Evolutionary conservation across 208 protist genomes (phyloP), one percentile per base, ranked within the genome.

Genomic region (Trypanosoma rangeli): DNA sequence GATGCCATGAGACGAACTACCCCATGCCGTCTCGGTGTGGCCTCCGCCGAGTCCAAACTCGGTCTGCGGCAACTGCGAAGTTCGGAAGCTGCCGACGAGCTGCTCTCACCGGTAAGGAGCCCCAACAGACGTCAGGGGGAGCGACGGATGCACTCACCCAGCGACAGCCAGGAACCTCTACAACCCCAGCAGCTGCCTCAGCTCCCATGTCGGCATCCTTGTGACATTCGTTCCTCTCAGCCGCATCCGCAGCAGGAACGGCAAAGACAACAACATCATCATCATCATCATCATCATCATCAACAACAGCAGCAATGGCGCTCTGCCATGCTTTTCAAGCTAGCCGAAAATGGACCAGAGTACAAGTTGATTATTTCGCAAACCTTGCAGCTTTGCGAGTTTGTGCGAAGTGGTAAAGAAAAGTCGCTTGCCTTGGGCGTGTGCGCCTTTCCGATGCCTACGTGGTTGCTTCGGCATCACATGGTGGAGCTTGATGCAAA

Each of bases 361-460:
- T 73, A 86, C 67, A 66, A 67, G 4, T 26, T 64, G 3, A 68
- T 81, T 31, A 64, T 89, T 48, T 28, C 29, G 15, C 68, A 81
- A 64, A 86, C 84, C 0, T 53, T 84, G 66, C 80, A 70, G 31
- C 72, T 89, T 20, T 78, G 73, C 59, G 48, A 83, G 22, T 89
- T 89, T 73, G 73, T 72, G 18, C 39, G 55, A 48, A 58, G 31
- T 54, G 64, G 59, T 0, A 77, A 64, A 39, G 58, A n/a, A 24
- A 33, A 48, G 9, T 57, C 46, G 31, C n/a, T 71, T 15, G 56
- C 59, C n/a, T 35, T 77, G 29, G 72, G 68, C 29, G 50, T 26
- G 8, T 82, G 62, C 52, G 64, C 64, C 44, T 64, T 72, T 29
- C 65, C 78, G 33, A 68, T 70, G 26, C 66, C 65, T 49, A 58